Percentiles rank a stretch among this genome's conserved stretches.
phyloP scores from a whole-genome alignment of 345 rosid species.

The Conringia planisiliqua region DNA sequence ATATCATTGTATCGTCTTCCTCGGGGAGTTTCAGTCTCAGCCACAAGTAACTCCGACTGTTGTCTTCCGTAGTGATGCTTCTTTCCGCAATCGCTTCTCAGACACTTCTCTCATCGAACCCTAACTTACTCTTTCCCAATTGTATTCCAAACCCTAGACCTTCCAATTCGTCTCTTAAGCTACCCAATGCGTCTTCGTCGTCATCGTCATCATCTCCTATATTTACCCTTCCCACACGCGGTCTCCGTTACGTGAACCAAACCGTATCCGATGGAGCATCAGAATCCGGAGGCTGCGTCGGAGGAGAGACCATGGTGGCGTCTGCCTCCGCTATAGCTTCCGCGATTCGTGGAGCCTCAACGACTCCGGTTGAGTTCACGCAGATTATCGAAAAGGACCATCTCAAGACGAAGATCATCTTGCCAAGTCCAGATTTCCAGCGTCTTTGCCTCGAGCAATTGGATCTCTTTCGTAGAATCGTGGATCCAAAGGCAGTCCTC shows the following conservation, averaged over 20 bases:
- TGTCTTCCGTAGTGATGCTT: conserved; percentile 43
- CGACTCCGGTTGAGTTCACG: conserved; percentile 67
- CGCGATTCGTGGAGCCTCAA: conserved; percentile 62
- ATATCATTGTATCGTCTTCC: conserved; percentile 25
- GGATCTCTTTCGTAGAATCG: conserved; percentile 73
- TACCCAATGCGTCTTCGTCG: conserved; percentile 33
- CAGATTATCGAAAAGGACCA: conserved; percentile 59
- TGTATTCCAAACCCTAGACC: conserved; percentile 25
- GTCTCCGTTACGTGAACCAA: conserved; percentile 48
- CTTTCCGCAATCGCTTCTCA: conserved; percentile 51
- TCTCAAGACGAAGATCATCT: conserved; percentile 48
- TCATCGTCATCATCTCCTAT: conserved; percentile 34
- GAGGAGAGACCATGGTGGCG: conserved; percentile 36
- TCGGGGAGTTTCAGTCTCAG: conserved; percentile 29
- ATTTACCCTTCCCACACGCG: conserved; percentile 19
- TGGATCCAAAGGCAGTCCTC: conserved; percentile 65
- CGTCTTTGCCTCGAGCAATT: conserved; percentile 76
- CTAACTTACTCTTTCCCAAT: conserved; percentile 29
- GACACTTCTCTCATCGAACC: conserved; percentile 26
- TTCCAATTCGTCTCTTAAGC: conserved; percentile 29
- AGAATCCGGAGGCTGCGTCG: not conserved
- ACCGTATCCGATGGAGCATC: conserved; percentile 40
- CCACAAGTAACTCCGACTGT: conserved; percentile 25
- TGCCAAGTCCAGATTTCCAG: conserved; percentile 81
- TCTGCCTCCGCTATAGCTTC: conserved; percentile 82